A percentile compares a stretch with the other conserved stretches of the same genome.
Evolutionary conservation across 2,329 filamentous ascomycete species (phyloP).

Genomic region (Hymenoscyphus salicellus): DNA sequence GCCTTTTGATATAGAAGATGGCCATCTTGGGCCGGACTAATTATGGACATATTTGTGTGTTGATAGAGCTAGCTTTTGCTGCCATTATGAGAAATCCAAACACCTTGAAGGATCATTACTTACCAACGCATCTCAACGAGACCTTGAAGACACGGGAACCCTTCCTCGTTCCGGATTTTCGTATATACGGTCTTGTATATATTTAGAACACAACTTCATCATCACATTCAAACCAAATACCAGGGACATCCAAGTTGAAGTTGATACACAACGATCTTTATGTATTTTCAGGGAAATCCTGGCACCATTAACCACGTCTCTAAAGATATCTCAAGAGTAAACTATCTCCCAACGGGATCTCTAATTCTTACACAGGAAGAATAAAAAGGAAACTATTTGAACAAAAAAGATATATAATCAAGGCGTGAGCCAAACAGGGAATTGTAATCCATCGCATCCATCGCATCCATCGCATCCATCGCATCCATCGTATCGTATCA

Average conservation of each 20-base stretch:
- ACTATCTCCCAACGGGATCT: background rate
- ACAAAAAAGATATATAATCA: background rate
- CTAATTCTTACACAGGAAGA: background rate
- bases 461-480: background rate
- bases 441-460: background rate
- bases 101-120: background rate
- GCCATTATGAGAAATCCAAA: background rate
- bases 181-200: no score
- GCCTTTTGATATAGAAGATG: background rate
- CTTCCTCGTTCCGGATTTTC: background rate
- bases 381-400: background rate
- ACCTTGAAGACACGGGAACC: background rate
- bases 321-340: background rate
- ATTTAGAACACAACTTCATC: no score
- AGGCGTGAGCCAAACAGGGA: slow-evolving; percentile 2
- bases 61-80: background rate
- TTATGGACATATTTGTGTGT: background rate
- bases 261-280: no score
- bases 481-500: background rate
- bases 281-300: no score
- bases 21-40: background rate
- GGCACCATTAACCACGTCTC: no score
- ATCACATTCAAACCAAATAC: no score
- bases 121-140: background rate
- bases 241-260: no score